A percentile compares a stretch with the other conserved stretches of the same genome.
These are phyloP conservation scores for Pleoardoris graminearum DNA, from an alignment of 2,329 filamentous ascomycete genomes.

Conservation along the genomic window DNA sequence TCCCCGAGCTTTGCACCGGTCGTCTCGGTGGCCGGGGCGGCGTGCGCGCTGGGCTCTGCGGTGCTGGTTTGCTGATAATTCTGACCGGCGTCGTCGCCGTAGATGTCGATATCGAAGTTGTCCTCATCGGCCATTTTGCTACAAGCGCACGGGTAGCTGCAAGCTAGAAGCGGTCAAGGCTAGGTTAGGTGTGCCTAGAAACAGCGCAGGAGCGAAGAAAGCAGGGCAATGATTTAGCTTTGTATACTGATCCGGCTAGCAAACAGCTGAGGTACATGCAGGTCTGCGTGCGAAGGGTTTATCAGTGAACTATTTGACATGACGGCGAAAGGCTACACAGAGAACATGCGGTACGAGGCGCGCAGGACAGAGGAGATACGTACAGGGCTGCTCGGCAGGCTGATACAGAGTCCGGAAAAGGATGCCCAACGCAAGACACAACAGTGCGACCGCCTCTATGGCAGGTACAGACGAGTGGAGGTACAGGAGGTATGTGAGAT, in stretches of 20 bases:
- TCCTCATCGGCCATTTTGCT: constrained; percentile 62
- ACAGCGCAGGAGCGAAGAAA: constrained; percentile 20
- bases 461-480: constrained; percentile 42
- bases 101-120: constrained; percentile 73
- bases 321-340: constrained; percentile 10
- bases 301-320: constrained; percentile 43
- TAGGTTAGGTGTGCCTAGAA: constrained; percentile 15
- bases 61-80: constrained; percentile 33
- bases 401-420: constrained; percentile 38
- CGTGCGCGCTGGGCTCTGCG: constrained; percentile 9
- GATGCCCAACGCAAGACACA: constrained; percentile 36
- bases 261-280: constrained; percentile 45
- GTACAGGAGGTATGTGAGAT: constrained; percentile 29
- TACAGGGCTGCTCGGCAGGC: constrained; percentile 43
- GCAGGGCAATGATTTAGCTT: constrained; percentile 43
- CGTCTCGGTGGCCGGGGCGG: constrained; percentile 12
- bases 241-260: constrained; percentile 44
- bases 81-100: constrained; percentile 59
- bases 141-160: constrained; percentile 26
- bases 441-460: constrained; percentile 45
- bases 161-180: too few relatives aligned
- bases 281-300: constrained; percentile 37
- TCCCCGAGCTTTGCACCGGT: constrained; percentile 14
- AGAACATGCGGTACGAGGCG: constrained; percentile 15
- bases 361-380: constrained; percentile 44